These are phyloP conservation scores for Setaria italica DNA, from an alignment of 202 grass and related monocot species.

Conservation along the genomic window DNA sequence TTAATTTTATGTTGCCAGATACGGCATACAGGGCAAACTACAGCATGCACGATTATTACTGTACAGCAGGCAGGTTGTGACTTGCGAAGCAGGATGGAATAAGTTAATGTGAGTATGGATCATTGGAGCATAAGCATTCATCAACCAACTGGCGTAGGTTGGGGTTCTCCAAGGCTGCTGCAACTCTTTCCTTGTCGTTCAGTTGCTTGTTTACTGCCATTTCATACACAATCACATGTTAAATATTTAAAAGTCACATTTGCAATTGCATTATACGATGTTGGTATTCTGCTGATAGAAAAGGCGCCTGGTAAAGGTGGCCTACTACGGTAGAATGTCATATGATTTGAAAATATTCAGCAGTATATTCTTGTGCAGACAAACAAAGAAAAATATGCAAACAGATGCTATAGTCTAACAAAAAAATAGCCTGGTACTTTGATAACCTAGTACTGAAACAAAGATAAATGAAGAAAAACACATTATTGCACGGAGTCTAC, in stretches of 20 bases:
- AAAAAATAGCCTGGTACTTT: background rate
- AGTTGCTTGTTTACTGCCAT: constrained; percentile 95
- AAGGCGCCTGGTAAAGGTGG: background rate
- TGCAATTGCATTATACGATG: background rate
- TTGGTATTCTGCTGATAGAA: background rate
- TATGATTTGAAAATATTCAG: constrained; percentile 14
- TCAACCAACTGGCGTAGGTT: constrained; percentile 93
- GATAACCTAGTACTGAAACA: background rate
- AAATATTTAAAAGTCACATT: background rate
- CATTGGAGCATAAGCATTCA: constrained; percentile 86
- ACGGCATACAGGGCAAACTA: constrained; percentile 28
- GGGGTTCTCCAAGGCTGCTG: constrained; percentile 90
- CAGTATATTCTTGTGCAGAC: background rate
- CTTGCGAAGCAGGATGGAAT: constrained; percentile 2
- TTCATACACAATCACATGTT: constrained; percentile 32
- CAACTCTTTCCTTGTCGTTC: constrained; percentile 98
- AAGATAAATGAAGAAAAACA: constrained; percentile 9
- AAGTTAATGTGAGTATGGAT: constrained; percentile 62
- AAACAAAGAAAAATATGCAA: background rate
- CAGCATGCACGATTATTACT: constrained; percentile 53
- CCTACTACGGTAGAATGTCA: constrained; percentile 5
- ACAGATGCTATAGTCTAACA: background rate
- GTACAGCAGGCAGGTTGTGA: constrained; percentile 47
- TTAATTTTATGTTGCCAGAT: constrained; percentile 26
- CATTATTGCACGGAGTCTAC: background rate